phyloP scores from a whole-genome alignment of 345 rosid species.

The Boechera stricta region DNA sequence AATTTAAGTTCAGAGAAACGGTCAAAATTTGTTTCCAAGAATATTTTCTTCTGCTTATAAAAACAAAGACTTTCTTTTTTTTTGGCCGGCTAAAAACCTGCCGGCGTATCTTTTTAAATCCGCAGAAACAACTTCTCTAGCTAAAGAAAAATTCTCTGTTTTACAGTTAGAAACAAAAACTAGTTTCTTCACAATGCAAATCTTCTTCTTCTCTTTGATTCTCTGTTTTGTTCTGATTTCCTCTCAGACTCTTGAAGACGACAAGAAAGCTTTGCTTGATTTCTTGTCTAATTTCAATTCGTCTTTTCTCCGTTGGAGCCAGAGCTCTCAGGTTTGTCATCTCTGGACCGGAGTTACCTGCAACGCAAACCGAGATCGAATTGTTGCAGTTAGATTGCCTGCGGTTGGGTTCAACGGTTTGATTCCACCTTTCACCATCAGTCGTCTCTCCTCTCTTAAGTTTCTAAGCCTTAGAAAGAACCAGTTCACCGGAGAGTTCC shows the following conservation, averaged over 20 bases:
- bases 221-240: conserved; percentile 47
- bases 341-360: conserved; percentile 86
- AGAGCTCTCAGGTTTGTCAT: conserved; percentile 56
- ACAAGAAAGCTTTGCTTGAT: conserved; percentile 75
- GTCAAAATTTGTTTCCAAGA: conserved; percentile 34
- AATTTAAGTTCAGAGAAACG: conserved; percentile 35
- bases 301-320: conserved; percentile 60
- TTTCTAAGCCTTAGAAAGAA: conserved; percentile 85
- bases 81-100: conserved; percentile 39
- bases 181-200: conserved; percentile 42
- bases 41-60: conserved; percentile 18
- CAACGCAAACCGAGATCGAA: conserved; percentile 54
- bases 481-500: conserved; percentile 64
- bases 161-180: conserved; percentile 25
- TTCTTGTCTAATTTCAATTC: conserved; percentile 56
- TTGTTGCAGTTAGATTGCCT: conserved; percentile 77
- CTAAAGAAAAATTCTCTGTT: conserved; percentile 20
- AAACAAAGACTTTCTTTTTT: background rate
- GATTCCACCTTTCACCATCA: conserved; percentile 72
- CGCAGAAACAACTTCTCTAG: background rate
- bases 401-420: conserved; percentile 78
- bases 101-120: conserved; percentile 28
- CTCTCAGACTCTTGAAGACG: conserved; percentile 63
- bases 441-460: conserved; percentile 75
- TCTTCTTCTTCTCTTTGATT: conserved; percentile 44